Percentiles rank a stretch among this genome's conserved stretches.
Conservation (phyloP, 2,329 filamentous ascomycete genomes). For the Zymoseptoria passerinii region DNA sequence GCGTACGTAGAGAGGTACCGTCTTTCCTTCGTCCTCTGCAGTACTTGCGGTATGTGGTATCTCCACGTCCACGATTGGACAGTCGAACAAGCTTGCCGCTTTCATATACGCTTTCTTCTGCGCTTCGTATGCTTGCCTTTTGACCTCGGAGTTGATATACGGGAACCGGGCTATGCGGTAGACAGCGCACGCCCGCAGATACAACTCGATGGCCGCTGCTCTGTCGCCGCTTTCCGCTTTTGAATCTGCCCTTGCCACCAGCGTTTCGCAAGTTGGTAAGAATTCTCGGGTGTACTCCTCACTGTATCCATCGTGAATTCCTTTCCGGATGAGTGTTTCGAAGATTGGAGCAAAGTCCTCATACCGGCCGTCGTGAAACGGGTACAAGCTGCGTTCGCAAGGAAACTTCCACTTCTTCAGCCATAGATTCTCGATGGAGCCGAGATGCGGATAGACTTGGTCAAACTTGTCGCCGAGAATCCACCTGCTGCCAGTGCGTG, state of each 20-base stretch:
- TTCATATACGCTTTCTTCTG: slow-evolving; percentile 33
- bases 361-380: slow-evolving; percentile 25
- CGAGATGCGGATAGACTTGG: slow-evolving; percentile 47
- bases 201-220: slow-evolving; percentile 26
- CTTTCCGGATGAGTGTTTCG: slow-evolving; percentile 29
- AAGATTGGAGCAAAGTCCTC: slow-evolving; percentile 34
- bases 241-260: slow-evolving; percentile 26
- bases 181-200: slow-evolving; percentile 30
- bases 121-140: slow-evolving; percentile 27
- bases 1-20: slow-evolving; percentile 34
- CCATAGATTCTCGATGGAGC: slow-evolving; percentile 49
- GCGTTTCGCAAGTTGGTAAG: slow-evolving; percentile 27
- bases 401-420: slow-evolving; percentile 32
- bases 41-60: slow-evolving; percentile 33
- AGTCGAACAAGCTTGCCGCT: slow-evolving; percentile 28
- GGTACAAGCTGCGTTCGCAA: slow-evolving; percentile 25
- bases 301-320: slow-evolving; percentile 33
- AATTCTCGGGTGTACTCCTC: slow-evolving; percentile 32
- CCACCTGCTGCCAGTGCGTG: slow-evolving; percentile 28
- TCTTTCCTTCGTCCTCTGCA: slow-evolving; percentile 28
- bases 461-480: slow-evolving; percentile 42
- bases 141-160: slow-evolving; percentile 31
- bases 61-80: slow-evolving; percentile 32
- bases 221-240: slow-evolving; percentile 18
- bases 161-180: slow-evolving; percentile 33